Evolutionary conservation across 306 rosid genomes (phyloP), one percentile per base, ranked within the genome.

Genomic region (Prinsepia uniflora): DNA sequence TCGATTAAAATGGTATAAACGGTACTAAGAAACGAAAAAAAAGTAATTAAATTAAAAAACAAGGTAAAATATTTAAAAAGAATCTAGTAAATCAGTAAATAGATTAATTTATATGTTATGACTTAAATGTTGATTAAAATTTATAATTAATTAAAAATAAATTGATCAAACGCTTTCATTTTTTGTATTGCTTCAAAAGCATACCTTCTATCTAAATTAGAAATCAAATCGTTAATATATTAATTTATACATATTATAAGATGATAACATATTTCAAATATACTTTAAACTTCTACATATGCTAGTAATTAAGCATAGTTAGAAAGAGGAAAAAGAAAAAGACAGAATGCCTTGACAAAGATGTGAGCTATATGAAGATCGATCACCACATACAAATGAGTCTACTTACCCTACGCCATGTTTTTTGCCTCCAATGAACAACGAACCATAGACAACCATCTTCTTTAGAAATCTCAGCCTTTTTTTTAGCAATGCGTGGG

Each of bases 381-480:
- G 36, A 24, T 15, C 39, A 34, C 36, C 43, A n/a, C 18, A n/a
- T 7, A 36, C 14, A 68, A 40, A 22, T 19, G 52, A 60, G 65
- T 60, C 6, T 9, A 60, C 64, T 59, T 59, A 7, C 65, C 22
- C 42, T 14, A 54, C 41, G 53, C 73, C 64, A 55, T 54, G 64
- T 42, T 69, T 69, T 63, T 69, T 69, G 53, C 63, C 6, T 54
- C 42, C 62, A 69, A 41, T 68, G 63, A 68, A 6, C 4, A 8
- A 4, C 39, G 49, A 45, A 50, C 56, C 15, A 24, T 24, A 2
- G 2, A 24, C 30, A 24, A 24, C 30, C 12, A 47, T 47, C 17
- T 30, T 65, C 6, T 36, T 48, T 39, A 19, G 20, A 20, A 39
- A 68, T 18, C 72, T 39, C 12, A 18, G 11, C 72, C n/a, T n/a